A percentile compares a stretch with the other conserved stretches of the same genome.
Conservation (phyloP, 208 protist species). For the Trypanosoma avium region DNA sequence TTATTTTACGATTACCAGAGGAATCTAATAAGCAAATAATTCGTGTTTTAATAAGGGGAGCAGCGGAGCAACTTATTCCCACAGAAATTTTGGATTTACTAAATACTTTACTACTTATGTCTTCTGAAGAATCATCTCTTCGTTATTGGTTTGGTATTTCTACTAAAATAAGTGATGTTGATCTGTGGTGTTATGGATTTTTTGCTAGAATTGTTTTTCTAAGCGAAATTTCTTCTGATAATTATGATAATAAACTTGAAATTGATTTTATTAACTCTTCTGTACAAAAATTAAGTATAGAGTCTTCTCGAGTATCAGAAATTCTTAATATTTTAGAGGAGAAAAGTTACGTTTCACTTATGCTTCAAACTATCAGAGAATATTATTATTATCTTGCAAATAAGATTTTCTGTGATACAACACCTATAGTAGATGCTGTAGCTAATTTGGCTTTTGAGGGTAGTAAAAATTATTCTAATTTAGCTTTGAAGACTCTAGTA, state of each 20-base stretch:
- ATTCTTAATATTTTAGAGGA: background rate
- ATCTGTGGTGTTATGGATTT: conserved; percentile 24
- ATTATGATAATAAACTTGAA: no score
- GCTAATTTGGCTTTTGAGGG: conserved; percentile 25
- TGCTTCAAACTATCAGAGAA: conserved; percentile 21
- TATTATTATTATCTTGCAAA: conserved; percentile 16
- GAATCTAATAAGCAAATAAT: conserved; percentile 5
- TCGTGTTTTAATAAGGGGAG: conserved; percentile 12
- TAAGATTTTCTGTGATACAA: conserved; percentile 10
- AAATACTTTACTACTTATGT: conserved; percentile 3
- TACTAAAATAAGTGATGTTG: conserved; percentile 4
- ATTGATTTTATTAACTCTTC: background rate
- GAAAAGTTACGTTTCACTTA: conserved; percentile 1
- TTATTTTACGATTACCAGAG: conserved; percentile 21
- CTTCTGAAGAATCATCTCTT: conserved; percentile 2
- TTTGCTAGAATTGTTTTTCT: conserved; percentile 20
- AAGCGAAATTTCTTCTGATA: conserved; percentile 3
- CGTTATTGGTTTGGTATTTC: conserved; percentile 23
- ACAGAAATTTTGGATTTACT: conserved; percentile 10
- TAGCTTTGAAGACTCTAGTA: conserved; percentile 23
- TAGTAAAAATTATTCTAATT: background rate
- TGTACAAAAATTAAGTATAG: background rate
- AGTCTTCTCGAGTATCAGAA: background rate
- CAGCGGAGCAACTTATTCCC: conserved; percentile 9
- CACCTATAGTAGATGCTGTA: conserved; percentile 17